phyloP scores from a whole-genome alignment of 371 early-diverging fungal genomes.

The Choanephora cucurbitarum region DNA sequence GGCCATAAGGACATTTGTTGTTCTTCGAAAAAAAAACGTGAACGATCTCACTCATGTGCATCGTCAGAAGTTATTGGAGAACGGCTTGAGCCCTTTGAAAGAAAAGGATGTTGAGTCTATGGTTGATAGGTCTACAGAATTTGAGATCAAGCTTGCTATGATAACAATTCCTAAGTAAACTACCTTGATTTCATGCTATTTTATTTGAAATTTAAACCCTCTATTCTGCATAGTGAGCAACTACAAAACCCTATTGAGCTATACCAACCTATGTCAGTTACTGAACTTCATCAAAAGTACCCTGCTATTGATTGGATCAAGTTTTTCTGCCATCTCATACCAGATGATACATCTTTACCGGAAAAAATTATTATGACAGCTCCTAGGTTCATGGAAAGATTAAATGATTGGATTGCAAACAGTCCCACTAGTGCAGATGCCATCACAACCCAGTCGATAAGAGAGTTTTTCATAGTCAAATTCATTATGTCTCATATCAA shows the following conservation, averaged over 20 bases:
- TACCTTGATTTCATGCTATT: background rate
- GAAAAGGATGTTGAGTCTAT: slow-evolving; percentile 17
- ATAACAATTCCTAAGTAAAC: slow-evolving; percentile 32
- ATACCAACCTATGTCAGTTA: slow-evolving; percentile 53
- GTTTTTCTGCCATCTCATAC: slow-evolving; percentile 8
- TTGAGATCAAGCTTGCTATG: slow-evolving; percentile 56
- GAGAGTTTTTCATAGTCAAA: slow-evolving; percentile 18
- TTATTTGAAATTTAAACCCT: background rate
- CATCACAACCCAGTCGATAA: slow-evolving; percentile 8
- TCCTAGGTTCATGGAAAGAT: slow-evolving; percentile 12
- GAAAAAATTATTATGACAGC: slow-evolving; percentile 9
- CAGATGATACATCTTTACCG: slow-evolving; percentile 6
- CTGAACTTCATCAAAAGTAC: slow-evolving; percentile 36
- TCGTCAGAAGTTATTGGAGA: slow-evolving; percentile 9
- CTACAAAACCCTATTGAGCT: slow-evolving; percentile 45
- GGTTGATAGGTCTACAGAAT: slow-evolving; percentile 46
- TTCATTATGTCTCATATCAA: slow-evolving; percentile 11
- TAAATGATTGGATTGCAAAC: slow-evolving; percentile 14
- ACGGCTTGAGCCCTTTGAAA: slow-evolving; percentile 8
- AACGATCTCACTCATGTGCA: slow-evolving; percentile 22
- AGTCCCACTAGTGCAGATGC: slow-evolving; percentile 4
- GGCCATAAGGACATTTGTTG: slow-evolving; percentile 36
- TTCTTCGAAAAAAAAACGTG: slow-evolving; percentile 36
- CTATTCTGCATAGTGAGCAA: slow-evolving; percentile 23
- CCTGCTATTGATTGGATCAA: slow-evolving; percentile 30